These are phyloP conservation scores for Sphagnum tenellum DNA, from an alignment of 225 moss, liverwort and hornwort species.

Conservation along the genomic window DNA sequence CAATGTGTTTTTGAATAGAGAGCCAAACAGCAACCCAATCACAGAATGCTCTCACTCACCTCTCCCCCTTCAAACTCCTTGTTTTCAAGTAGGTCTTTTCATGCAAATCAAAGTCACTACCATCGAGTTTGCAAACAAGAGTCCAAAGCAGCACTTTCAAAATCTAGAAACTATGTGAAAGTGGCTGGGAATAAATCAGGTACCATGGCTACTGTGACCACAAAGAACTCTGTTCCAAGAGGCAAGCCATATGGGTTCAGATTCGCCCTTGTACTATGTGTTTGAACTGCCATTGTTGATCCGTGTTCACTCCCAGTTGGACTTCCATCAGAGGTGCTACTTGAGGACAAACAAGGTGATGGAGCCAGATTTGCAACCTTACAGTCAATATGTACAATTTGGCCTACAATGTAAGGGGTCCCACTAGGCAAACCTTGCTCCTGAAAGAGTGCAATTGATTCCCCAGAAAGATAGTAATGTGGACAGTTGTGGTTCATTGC, in stretches of 20 bases:
- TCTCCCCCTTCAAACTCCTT: too few species aligned
- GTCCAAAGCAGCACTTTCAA: too few species aligned
- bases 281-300: conserved; percentile 12
- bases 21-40: too few species aligned
- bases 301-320: conserved; percentile 27
- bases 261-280: conserved; percentile 21
- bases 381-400: conserved; percentile 72
- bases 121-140: too few species aligned
- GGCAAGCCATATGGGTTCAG: conserved; percentile 54
- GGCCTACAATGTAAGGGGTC: conserved; percentile 65
- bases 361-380: conserved; percentile 33
- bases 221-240: conserved; percentile 49
- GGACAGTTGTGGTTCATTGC: conserved; percentile 68
- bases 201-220: conserved; percentile 74
- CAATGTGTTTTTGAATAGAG: too few species aligned
- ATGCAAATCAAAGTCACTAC: too few species aligned
- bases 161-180: conserved; percentile 3
- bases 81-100: too few species aligned
- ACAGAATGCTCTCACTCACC: too few species aligned
- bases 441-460: conserved; percentile 66
- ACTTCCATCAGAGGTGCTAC: conserved; percentile 19
- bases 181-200: conserved; percentile 37
- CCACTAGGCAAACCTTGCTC: conserved; percentile 56
- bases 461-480: conserved; percentile 63
- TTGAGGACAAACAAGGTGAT: conserved; percentile 2